These are phyloP conservation scores for Alternaria arborescens DNA, from an alignment of 2,329 filamentous ascomycete genomes.

Conservation along the genomic window DNA sequence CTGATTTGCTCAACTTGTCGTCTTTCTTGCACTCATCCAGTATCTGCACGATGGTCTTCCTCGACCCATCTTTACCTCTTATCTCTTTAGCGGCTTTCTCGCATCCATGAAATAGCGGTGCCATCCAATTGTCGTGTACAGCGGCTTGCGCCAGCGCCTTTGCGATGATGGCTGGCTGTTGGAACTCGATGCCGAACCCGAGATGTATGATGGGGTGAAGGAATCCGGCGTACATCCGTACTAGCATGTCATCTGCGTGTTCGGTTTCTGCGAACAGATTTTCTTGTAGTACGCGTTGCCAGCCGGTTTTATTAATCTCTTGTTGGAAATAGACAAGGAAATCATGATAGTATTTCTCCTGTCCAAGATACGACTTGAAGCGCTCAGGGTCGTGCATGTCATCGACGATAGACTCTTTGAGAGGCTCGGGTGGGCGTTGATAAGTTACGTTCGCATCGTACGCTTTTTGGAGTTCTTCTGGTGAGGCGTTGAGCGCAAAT, in stretches of 20 bases:
- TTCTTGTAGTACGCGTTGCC: slow-evolving; percentile 68
- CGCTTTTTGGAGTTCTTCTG: slow-evolving; percentile 66
- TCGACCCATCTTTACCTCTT: slow-evolving; percentile 17
- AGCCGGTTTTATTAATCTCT: slow-evolving; percentile 73
- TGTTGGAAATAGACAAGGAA: slow-evolving; percentile 79
- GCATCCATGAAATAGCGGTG: slow-evolving; percentile 61
- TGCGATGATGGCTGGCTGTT: slow-evolving; percentile 81
- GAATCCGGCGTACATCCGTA: slow-evolving; percentile 73
- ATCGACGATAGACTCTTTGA: slow-evolving; percentile 61
- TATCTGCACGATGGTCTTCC: slow-evolving; percentile 64
- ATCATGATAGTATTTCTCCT: slow-evolving; percentile 72
- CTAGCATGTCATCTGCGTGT: slow-evolving; percentile 72
- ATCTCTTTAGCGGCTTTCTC: slow-evolving; percentile 58
- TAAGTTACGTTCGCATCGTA: slow-evolving; percentile 73
- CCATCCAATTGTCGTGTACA: slow-evolving; percentile 69
- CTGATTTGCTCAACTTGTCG: slow-evolving; percentile 64
- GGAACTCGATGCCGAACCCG: slow-evolving; percentile 84
- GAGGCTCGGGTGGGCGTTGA: slow-evolving; percentile 64
- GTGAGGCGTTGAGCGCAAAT: slow-evolving; percentile 75
- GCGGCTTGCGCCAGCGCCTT: slow-evolving; percentile 80
- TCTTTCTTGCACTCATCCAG: slow-evolving; percentile 67
- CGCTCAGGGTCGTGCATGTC: slow-evolving; percentile 65
- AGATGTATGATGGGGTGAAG: slow-evolving; percentile 85
- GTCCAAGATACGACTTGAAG: slow-evolving; percentile 69
- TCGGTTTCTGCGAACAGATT: slow-evolving; percentile 74